Evolutionary conservation across 106 monocot species (phyloP), one percentile per base, ranked within the genome.

Genomic region (Apostasia shenzhenica): DNA sequence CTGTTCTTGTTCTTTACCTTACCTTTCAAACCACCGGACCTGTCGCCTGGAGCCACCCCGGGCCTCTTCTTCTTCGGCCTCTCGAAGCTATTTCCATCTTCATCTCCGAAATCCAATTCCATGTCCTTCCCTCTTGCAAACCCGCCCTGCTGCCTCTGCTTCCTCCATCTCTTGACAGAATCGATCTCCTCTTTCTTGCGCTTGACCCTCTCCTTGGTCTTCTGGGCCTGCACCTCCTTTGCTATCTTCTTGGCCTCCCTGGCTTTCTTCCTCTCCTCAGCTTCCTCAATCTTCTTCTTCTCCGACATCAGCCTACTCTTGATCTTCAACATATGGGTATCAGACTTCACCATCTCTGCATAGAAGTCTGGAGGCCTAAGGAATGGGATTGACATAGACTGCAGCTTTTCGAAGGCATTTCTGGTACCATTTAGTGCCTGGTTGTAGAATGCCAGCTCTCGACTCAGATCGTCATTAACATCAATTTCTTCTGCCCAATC

Each of bases 261-360:
- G 2, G 86, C 83, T 58, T 95, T 95, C 80, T 84, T 95, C 78
- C 95, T 80, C 80, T 88, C 91, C 57, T 95, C 91, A 3, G 82
- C 81, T 74, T 95, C 91, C 79, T 95, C 91, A 5, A 95, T 95
- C 73, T 75, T 81, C 81, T 95, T 81, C 86, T 95, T 95, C 79
- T 88, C 75, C n/a, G 38, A 68, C 40, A 95, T 48, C 6, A 95
- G 71, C 72, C 77, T 91, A 55, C 88, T 81, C 58, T 95, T 95
- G 13, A 95, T 73, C 76, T 91, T 91, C 80, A 91, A 61, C 94
- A 95, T 95, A 67, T 91, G 91, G 54, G 68, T 2, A 64, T 95
- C 94, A 6, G 88, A 67, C 70, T 95, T 95, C 54, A 95, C 94
- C 91, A 95, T 95, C 77, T 95, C 94, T 1, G 94, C 94, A 46